Evolutionary conservation across 108 stramenopile species (phyloP), one percentile per base, ranked within the genome.

Genomic region (Skeletonema tropicum): DNA sequence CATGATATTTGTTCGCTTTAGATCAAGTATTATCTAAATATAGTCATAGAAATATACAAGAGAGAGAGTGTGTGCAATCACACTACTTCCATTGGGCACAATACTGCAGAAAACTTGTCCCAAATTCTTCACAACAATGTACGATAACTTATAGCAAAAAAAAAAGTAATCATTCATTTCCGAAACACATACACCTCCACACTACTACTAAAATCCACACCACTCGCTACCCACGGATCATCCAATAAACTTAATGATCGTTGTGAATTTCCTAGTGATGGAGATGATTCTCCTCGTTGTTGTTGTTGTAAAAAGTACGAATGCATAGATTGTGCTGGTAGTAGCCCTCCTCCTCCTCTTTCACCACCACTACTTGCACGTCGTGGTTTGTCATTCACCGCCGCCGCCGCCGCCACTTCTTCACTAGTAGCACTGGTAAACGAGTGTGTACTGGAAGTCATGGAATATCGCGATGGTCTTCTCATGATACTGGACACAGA

Each of bases 171-270:
- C 11, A 12, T 3, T 41, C 38, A 49, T 19, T 49, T 49, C 14
- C 48, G 48, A 49, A 49, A 70, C n/a, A 70, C 33, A 41, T 70
- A 70, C 35, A 71, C 71, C 33, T 71, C 71, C 60, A 71, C 60
- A 48, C 60, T 71, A 9, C 42, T 62, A 30, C 59, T 61, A 48
- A 71, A 71, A 33, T 71, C 61, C 6, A 71, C 71, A 3, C 71
- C 71, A 48, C 15, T 9, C 3, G 71, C 71, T 8, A 71, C 60
- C 71, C 71, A 71, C 12, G 31, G n/a, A n/a, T 14, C 17, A 49
- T 49, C 48, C 19, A 49, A 3, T 1, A 19, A 29, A 29, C 26
- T 29, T 29, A 29, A 29, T 29, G 26, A 29, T 29, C 26, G 26
- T 29, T 29, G 26, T 29, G 26, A 29, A 29, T 29, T 29, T 29